Evolutionary conservation across 805 yeast genomes (phyloP).

Genomic region (Candida peoriensis): DNA sequence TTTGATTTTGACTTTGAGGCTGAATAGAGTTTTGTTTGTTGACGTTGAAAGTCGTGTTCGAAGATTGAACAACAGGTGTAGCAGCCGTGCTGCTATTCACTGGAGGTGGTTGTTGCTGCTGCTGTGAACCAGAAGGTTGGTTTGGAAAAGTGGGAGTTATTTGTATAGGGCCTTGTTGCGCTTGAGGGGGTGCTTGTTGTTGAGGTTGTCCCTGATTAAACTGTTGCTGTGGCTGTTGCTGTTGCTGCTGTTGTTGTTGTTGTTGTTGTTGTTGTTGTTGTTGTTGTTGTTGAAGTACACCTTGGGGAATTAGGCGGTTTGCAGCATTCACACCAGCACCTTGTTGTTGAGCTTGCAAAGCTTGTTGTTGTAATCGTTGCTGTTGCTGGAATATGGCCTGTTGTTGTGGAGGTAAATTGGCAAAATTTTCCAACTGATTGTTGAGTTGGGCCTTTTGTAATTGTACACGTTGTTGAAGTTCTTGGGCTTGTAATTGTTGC

Average conservation of each 20-base stretch:
- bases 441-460: conserved; percentile 20
- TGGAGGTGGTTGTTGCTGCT: neutral
- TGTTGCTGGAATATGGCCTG: conserved; percentile 12
- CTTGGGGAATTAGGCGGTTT: conserved; percentile 7
- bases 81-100: no score
- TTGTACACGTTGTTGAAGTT: conserved; percentile 21
- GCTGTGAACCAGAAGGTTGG: neutral
- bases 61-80: no score
- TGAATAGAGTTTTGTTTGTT: no score
- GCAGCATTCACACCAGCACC: conserved; percentile 5
- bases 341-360: conserved; percentile 17
- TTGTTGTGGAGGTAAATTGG: conserved; percentile 10
- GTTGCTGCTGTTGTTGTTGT: conserved; percentile 17
- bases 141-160: neutral
- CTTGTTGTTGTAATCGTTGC: conserved; percentile 10
- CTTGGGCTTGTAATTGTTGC: conserved; percentile 20
- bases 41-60: no score
- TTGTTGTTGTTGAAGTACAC: conserved; percentile 4
- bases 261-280: conserved; percentile 6
- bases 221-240: conserved; percentile 16
- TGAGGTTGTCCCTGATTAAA: conserved; percentile 9
- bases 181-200: conserved; percentile 1
- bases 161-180: neutral
- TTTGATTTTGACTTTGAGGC: conserved; percentile 13
- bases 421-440: conserved; percentile 9